These are phyloP conservation scores for Boletellus dicymbophilus DNA, from an alignment of 1,284 basidiomycete genomes.

Conservation along the genomic window DNA sequence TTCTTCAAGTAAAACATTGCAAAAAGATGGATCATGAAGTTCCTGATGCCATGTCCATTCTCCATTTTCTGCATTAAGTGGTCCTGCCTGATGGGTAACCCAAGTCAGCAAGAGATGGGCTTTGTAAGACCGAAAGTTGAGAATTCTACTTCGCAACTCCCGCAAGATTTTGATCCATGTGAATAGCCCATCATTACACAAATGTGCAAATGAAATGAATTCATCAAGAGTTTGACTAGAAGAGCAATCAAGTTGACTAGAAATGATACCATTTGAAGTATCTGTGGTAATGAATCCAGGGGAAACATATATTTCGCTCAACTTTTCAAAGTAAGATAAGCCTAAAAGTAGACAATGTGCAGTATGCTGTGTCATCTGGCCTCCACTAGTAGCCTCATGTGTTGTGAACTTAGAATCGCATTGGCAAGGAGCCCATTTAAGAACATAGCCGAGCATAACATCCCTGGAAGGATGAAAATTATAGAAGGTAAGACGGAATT, in stretches of 20 bases:
- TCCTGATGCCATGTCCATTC: constrained; percentile 34
- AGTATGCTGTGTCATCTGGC: too few relatives aligned
- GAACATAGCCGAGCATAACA: too few relatives aligned
- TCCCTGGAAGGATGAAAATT: too few relatives aligned
- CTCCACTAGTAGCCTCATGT: too few relatives aligned
- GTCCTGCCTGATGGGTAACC: constrained; percentile 43
- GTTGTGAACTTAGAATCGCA: too few relatives aligned
- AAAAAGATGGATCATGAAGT: constrained; percentile 32
- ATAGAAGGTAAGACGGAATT: not conserved
- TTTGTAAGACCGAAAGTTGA: constrained; percentile 33
- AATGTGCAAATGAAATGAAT: constrained; percentile 39
- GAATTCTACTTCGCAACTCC: not conserved
- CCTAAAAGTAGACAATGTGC: too few relatives aligned
- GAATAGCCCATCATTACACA: constrained; percentile 38
- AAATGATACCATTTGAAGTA: constrained; percentile 42
- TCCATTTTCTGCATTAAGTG: constrained; percentile 7
- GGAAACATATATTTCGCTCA: constrained; percentile 22
- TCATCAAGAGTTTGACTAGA: constrained; percentile 40
- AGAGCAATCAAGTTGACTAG: constrained; percentile 39
- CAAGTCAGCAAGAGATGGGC: constrained; percentile 41
- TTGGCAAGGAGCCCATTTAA: too few relatives aligned
- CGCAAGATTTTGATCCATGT: not conserved
- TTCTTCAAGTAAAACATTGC: constrained; percentile 32
- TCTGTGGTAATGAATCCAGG: not conserved
- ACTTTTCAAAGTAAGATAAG: too few relatives aligned